Base-by-base conservation (phyloP, 2,329 filamentous ascomycete genomes). In the Cladosporium sp. region DNA sequence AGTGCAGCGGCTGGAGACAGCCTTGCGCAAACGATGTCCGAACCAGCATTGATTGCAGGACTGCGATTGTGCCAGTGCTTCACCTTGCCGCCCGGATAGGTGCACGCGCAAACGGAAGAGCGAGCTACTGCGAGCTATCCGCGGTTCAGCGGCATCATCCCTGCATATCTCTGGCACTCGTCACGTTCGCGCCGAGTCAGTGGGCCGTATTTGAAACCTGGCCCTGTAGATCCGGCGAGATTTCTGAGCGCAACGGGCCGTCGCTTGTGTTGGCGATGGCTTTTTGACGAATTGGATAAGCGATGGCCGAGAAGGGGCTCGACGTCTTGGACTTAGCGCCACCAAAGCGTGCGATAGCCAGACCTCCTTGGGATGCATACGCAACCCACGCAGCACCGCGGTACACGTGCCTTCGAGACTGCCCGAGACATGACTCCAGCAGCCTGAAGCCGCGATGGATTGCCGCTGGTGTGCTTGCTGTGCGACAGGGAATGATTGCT, bases 371-470 rank as follows among this genome's bases (percentile, higher is more conserved):
- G 28, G 23, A 8, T 23, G 18, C 59, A 62, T 48, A 48, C 59
- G 32, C 30, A 23, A 16, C 48, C 14, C 59, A 62, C 59, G 59
- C 59, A 62, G 59, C 59, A 30, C 59, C 59, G 10, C 32, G 59
- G 59, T 53, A 53, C 25, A 48, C 59, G 59, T 62, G 59, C 48
- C 43, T 28, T 62, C 59, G 48, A 48, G 59, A 62, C 46, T 34
- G 46, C 58, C 39, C 54, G 54, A 57, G 54, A 57, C 54, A 57
- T 39, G 30, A 34, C 23, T 25, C 32, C 28, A n/a, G 48, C 16
- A 39, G 28, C 23, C 39, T 48, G 57, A 30, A 30, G 21, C 60
- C 60, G 60, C 18, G 23, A 18, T 46, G 34, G 26, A 54, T 23
- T 63, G 60, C 60, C 49, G 60, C 16, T 25, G 21, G 36, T n/a